A percentile compares a stretch with the other conserved stretches of the same genome.
phyloP scores from a whole-genome alignment of 495 filamentous ascomycete genomes.

The Aspergillus leporis region DNA sequence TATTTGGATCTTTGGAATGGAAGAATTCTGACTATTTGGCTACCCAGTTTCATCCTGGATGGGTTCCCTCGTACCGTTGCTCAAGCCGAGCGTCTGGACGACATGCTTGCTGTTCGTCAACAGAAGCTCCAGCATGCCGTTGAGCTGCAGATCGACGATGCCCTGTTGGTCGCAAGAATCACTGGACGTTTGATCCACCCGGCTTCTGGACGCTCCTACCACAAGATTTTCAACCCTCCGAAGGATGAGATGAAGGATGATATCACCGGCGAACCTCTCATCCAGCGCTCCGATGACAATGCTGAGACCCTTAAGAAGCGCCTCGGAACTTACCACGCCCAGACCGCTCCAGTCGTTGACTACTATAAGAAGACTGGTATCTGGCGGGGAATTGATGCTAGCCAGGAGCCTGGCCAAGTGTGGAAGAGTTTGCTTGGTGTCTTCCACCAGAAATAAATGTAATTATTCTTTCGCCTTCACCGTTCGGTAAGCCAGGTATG shows the following conservation, averaged over 20 bases:
- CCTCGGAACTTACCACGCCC: constrained; percentile 86
- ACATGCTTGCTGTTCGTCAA: constrained; percentile 73
- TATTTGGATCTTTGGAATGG: background rate
- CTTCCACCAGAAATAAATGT: constrained; percentile 54
- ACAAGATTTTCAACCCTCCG: constrained; percentile 98
- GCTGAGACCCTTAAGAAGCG: constrained; percentile 97
- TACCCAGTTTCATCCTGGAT: constrained; percentile 90
- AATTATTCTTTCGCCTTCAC: background rate
- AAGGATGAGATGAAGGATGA: constrained; percentile 94
- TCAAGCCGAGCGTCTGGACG: constrained; percentile 91
- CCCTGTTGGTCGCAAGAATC: constrained; percentile 89
- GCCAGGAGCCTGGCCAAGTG: constrained; percentile 92
- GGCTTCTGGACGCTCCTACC: constrained; percentile 92
- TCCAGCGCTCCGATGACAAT: constrained; percentile 97
- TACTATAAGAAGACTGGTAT: constrained; percentile 98
- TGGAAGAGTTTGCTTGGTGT: constrained; percentile 90
- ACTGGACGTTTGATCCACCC: constrained; percentile 96
- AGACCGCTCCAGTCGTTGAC: constrained; percentile 86
- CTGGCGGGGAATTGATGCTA: constrained; percentile 95
- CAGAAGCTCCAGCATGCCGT: constrained; percentile 89
- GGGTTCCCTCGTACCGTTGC: constrained; percentile 96
- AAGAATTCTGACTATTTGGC: constrained; percentile 19
- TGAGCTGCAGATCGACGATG: constrained; percentile 95
- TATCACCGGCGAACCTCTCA: constrained; percentile 91
- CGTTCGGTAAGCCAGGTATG: background rate